phyloP scores from a whole-genome alignment of 2,329 filamentous ascomycete species.

The Capronia americana region DNA sequence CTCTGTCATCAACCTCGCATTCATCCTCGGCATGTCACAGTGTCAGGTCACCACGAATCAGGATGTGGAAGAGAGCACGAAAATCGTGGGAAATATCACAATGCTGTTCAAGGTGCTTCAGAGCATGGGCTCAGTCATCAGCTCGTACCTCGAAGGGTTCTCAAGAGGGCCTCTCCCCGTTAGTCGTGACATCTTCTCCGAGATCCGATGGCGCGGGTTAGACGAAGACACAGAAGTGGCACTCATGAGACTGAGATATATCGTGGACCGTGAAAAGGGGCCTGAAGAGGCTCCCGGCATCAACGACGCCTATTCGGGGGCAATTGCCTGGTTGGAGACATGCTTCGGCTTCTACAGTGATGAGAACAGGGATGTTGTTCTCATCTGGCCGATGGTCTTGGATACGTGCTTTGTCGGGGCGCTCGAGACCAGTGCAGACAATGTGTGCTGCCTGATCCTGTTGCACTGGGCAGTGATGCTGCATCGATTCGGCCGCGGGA shows the following conservation, averaged over 20 bases:
- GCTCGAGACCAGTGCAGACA: not conserved
- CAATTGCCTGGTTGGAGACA: not conserved
- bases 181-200: not conserved
- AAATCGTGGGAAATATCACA: not conserved
- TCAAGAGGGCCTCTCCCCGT: not conserved
- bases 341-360: constrained; percentile 7
- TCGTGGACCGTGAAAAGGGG: not conserved
- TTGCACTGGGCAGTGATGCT: constrained; percentile 11
- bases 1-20: not conserved
- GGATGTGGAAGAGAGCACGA: not conserved
- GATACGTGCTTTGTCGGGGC: not conserved
- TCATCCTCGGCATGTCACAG: constrained; percentile 4
- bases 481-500: not conserved
- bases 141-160: not conserved
- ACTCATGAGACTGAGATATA: not conserved
- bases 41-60: not conserved
- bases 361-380: constrained; percentile 1
- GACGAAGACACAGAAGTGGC: not conserved
- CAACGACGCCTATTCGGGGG: not conserved
- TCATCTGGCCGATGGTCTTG: constrained; percentile 1
- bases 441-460: not conserved
- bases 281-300: not conserved
- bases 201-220: not conserved
- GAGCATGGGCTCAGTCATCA: not conserved
- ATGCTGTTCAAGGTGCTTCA: constrained; percentile 4